Evolutionary conservation across 2,329 filamentous ascomycete genomes (phyloP).

Genomic region (Claviceps capensis): DNA sequence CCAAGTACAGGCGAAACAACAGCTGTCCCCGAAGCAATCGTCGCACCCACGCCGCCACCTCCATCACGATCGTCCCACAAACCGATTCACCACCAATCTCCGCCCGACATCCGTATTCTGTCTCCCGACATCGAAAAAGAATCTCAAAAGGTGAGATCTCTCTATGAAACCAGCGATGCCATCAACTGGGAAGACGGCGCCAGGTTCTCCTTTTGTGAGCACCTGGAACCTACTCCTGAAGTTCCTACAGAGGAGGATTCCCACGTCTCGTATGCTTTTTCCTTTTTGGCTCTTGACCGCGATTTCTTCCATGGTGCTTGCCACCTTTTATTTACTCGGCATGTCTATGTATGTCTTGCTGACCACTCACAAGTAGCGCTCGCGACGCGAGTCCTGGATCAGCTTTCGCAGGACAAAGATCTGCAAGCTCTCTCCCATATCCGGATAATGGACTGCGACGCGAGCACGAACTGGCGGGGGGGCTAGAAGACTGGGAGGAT

Average conservation of each 20-base stretch:
- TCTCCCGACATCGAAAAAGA: conserved; percentile 44
- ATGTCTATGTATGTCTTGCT: not conserved
- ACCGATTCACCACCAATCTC: conserved; percentile 6
- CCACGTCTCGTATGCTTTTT: conserved; percentile 44
- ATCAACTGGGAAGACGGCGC: conserved; percentile 39
- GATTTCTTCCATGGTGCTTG: not conserved
- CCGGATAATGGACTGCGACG: conserved; percentile 22
- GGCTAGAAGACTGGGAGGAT: conserved; percentile 55
- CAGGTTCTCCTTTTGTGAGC: conserved; percentile 33
- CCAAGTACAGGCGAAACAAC: not conserved
- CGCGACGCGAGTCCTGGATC: conserved; percentile 16
- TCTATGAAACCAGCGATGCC: conserved; percentile 44
- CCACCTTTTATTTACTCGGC: not conserved
- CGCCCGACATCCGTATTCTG: conserved; percentile 38
- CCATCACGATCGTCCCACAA: not conserved
- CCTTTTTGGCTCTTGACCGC: conserved; percentile 19
- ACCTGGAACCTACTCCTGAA: conserved; percentile 35
- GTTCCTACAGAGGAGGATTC: conserved; percentile 37
- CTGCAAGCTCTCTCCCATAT: conserved; percentile 29
- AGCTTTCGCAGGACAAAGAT: conserved; percentile 23
- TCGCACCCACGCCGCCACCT: not conserved
- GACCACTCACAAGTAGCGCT: conserved; percentile 2
- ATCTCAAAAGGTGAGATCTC: conserved; percentile 54
- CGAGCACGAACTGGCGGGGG: conserved; percentile 39
- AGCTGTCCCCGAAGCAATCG: conserved; percentile 3